These are phyloP conservation scores for Chytriomyces sp. DNA, from an alignment of 192 early-diverging fungal species.

Conservation along the genomic window DNA sequence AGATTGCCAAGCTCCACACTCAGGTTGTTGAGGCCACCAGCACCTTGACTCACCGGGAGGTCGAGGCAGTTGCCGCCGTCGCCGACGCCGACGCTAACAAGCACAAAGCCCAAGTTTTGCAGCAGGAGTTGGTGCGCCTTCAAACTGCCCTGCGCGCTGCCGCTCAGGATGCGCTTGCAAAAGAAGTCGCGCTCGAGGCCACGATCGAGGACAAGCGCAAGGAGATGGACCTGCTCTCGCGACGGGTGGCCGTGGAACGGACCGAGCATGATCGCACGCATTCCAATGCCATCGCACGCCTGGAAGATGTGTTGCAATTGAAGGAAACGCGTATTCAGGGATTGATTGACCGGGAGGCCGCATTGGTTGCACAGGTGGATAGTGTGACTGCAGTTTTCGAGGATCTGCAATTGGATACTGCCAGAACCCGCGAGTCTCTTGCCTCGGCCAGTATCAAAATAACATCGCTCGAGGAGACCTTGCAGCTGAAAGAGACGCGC, in stretches of 20 bases:
- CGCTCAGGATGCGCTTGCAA: not conserved
- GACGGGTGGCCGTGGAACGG: not conserved
- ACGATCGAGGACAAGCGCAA: not conserved
- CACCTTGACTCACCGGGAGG: not conserved
- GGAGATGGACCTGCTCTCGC: not conserved
- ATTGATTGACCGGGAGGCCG: not conserved
- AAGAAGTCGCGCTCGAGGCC: not conserved
- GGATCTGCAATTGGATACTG: not conserved
- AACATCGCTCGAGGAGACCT: not conserved
- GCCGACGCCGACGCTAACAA: not conserved
- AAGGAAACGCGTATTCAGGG: not conserved
- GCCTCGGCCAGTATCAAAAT: no score
- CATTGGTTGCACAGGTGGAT: not conserved
- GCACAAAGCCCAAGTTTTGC: not conserved
- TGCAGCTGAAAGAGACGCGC: not conserved
- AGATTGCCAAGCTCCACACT: conserved; percentile 4
- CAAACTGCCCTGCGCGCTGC: not conserved
- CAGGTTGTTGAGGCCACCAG: not conserved
- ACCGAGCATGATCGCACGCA: not conserved
- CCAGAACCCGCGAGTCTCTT: no score
- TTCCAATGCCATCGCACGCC: not conserved
- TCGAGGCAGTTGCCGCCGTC: not conserved
- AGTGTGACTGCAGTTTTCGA: not conserved
- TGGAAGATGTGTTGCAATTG: not conserved
- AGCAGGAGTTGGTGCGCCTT: not conserved